Evolutionary conservation across 2,329 filamentous ascomycete species (phyloP), one percentile per base, ranked within the genome.

Genomic region (Diaporthe sp.): DNA sequence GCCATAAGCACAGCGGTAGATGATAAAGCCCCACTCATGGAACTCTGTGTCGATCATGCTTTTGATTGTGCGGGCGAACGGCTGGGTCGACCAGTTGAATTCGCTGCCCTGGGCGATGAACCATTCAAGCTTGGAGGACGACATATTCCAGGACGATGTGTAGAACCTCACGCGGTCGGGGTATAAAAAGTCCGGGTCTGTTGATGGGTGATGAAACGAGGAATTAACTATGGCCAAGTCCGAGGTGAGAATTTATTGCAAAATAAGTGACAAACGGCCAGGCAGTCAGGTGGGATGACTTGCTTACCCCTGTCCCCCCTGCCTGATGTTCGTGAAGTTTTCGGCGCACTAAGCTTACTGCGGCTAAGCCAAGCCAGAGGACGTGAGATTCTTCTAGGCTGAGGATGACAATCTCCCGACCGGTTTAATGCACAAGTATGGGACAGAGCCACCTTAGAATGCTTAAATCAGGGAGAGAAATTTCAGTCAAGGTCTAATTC

Each of bases 101-200:
- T 42, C 12, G 22, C 10, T 22, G 25, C 61, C 61, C 25, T 49
- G 39, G n/a, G 39, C 61, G 2, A 65, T 65, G 61, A 65, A 65
- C 61, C 61, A 65, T 46, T 65, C 61, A 13, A 65, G 42, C n/a
- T 25, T 62, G 58, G 58, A 44, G 4, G 58, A 62, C 15, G 13
- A 44, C 58, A 62, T 62, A 4, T 58, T 8, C 22, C 28, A 28
- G 12, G n/a, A 15, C 15, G 5, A 31, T 1, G 25, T 9, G 25
- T 7, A 8, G 17, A 7, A 4, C 12, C 4, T 13, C 13, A 8
- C 25, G 9, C 8, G 51, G 1, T 28, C 9, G 51, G n/a, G n/a
- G 13, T 28, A 31, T 17, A 5, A 13, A 55, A 3, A 55, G 10
- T 17, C 5, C 13, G 31, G 28, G 3, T 34, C 28, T 58, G 8